These are phyloP conservation scores for Candida hispaniensis DNA, from an alignment of 805 yeast genomes.

Conservation along the genomic window DNA sequence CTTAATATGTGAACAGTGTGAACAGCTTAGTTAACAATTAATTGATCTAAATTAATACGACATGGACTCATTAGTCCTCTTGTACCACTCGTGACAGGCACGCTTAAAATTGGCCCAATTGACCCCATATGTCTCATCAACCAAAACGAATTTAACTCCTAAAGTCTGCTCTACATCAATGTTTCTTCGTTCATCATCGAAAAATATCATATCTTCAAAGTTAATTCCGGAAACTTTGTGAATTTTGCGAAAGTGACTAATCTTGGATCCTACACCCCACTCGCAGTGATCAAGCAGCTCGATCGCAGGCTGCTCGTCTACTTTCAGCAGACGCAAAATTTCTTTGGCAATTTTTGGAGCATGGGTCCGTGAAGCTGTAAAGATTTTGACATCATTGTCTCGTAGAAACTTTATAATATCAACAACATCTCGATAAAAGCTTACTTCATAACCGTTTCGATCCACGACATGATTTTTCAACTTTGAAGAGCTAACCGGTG, in stretches of 20 bases:
- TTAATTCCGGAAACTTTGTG: conserved; percentile 36
- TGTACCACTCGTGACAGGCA: conserved; percentile 23
- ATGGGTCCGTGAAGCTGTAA: conserved; percentile 65
- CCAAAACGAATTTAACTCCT: conserved; percentile 60
- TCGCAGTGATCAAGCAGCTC: conserved; percentile 36
- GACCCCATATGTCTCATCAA: conserved; percentile 45
- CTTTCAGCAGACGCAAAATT: conserved; percentile 42
- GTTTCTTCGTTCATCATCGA: conserved; percentile 74
- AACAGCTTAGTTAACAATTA: too few relatives aligned
- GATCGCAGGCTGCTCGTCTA: conserved; percentile 45
- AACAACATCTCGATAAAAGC: conserved; percentile 60
- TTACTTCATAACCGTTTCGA: conserved; percentile 42
- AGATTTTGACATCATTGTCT: conserved; percentile 38
- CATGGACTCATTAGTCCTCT: conserved; percentile 7
- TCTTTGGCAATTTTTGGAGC: conserved; percentile 67
- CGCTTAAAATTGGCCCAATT: conserved; percentile 42
- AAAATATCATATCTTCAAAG: conserved; percentile 45
- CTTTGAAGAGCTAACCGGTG: conserved; percentile 39
- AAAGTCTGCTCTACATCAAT: conserved; percentile 54
- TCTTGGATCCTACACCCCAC: conserved; percentile 38
- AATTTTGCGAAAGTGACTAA: conserved; percentile 39
- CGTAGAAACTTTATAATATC: conserved; percentile 46
- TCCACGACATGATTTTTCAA: conserved; percentile 38
- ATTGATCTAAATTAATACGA: too few relatives aligned
- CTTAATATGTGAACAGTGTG: conserved; percentile 6